Conservation (phyloP, 306 rosid species). For the Lupinus albus region DNA sequence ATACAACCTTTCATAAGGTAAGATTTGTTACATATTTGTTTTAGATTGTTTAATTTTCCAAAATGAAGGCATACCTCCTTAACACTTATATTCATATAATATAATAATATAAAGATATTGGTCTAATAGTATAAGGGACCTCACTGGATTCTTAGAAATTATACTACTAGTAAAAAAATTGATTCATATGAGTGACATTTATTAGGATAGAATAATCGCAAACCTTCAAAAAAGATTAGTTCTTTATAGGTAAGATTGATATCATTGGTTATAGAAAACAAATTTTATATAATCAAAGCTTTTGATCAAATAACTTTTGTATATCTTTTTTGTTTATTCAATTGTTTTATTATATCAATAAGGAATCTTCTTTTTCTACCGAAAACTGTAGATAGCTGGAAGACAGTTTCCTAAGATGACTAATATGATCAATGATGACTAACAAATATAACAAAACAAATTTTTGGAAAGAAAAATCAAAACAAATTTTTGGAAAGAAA, state of each 20-base stretch:
- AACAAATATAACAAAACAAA: background rate
- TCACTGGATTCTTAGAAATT: too few species aligned
- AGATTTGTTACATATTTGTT: background rate
- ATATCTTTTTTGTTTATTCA: background rate
- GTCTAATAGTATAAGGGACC: too few species aligned
- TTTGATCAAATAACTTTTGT: background rate
- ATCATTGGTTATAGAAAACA: too few species aligned
- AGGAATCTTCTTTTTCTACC: background rate
- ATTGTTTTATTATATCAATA: constrained; percentile 15
- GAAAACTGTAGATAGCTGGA: background rate
- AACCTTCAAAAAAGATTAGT: too few species aligned
- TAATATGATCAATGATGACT: background rate
- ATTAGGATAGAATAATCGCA: too few species aligned
- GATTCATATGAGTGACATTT: too few species aligned
- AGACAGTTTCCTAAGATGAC: constrained; percentile 3
- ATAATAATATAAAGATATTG: too few species aligned
- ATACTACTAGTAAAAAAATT: too few species aligned
- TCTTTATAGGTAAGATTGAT: too few species aligned
- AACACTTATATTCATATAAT: background rate
- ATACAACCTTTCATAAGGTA: background rate
- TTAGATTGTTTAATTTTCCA: background rate
- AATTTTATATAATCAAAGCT: too few species aligned
- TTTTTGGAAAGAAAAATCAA: too few species aligned
- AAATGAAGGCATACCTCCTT: background rate
- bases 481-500: too few species aligned